Evolutionary conservation across 2,329 filamentous ascomycete genomes (phyloP).

Genomic region (Phyllosticta citrichinensis): DNA sequence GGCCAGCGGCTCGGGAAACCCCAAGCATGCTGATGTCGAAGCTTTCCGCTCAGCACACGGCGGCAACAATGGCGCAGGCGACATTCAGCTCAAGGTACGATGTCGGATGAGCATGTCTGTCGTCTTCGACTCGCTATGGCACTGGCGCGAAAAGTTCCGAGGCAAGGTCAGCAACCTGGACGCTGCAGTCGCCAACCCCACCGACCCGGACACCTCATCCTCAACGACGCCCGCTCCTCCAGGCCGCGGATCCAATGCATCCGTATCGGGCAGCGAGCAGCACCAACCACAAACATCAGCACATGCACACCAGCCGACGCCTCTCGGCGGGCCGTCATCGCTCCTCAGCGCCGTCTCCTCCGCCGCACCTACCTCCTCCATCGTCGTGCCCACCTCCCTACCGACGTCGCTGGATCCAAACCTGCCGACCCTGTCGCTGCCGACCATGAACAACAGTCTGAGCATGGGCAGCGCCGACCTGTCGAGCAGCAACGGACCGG

Average conservation of each 20-base stretch:
- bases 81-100: conserved; percentile 66
- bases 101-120: conserved; percentile 78
- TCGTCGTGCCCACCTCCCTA: not conserved
- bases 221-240: conserved; percentile 49
- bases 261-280: not conserved
- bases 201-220: conserved; percentile 65
- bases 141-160: conserved; percentile 57
- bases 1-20: conserved; percentile 30
- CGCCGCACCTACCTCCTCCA: not conserved
- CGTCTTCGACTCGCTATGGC: conserved; percentile 76
- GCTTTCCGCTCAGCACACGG: conserved; percentile 4
- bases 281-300: not conserved
- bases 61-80: conserved; percentile 49
- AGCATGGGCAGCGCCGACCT: conserved; percentile 1
- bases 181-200: conserved; percentile 70
- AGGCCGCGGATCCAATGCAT: not conserved
- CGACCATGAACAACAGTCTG: conserved; percentile 8
- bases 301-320: not conserved
- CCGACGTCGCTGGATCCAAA: conserved; percentile 5
- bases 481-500: not conserved
- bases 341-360: not conserved
- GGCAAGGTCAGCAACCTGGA: conserved; percentile 36
- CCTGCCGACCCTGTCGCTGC: conserved; percentile 6
- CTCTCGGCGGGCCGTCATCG: not conserved
- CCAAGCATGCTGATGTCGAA: conserved; percentile 5